A percentile compares a stretch with the other conserved stretches of the same genome.
These are phyloP conservation scores for Ogataea paradorogensis DNA, from an alignment of 805 yeast genomes.

Conservation along the genomic window DNA sequence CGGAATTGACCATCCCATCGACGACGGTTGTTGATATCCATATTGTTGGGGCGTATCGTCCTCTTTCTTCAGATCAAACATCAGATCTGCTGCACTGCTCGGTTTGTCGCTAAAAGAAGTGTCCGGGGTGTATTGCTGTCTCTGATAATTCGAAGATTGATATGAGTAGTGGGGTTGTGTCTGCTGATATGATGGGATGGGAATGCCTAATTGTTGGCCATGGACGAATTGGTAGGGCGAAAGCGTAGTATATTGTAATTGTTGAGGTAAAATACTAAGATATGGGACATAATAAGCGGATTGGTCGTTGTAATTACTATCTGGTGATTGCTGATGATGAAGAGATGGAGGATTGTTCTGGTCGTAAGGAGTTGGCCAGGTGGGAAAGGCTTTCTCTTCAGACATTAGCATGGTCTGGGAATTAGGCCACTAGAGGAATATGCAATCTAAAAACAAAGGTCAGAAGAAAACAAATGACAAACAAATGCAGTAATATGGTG, in stretches of 20 bases:
- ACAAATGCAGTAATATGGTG: conserved; percentile 1
- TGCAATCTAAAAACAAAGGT: conserved; percentile 2
- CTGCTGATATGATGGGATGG: conserved; percentile 2
- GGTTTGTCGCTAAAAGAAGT: conserved; percentile 9
- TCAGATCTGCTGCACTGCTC: conserved; percentile 3
- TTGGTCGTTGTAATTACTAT: conserved; percentile 3
- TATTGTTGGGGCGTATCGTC: conserved; percentile 13
- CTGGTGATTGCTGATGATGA: conserved; percentile 8
- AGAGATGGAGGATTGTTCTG: conserved; percentile 5
- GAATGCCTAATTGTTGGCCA: background rate
- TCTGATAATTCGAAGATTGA: conserved; percentile 3
- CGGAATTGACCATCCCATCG: conserved; percentile 2
- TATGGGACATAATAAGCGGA: conserved; percentile 5
- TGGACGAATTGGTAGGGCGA: conserved; percentile 9
- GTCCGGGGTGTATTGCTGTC: conserved; percentile 8
- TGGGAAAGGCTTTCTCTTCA: conserved; percentile 15
- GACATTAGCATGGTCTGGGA: conserved; percentile 23
- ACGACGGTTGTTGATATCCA: conserved; percentile 6
- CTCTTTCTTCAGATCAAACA: conserved; percentile 10
- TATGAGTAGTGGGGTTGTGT: conserved; percentile 7
- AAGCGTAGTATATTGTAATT: conserved; percentile 5
- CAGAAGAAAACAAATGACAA: conserved; percentile 2
- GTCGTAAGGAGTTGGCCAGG: conserved; percentile 17
- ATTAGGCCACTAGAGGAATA: background rate
- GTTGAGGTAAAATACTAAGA: conserved; percentile 2